Evolutionary conservation across 1,284 basidiomycete species (phyloP).

Genomic region (Heliocybe sulcata): DNA sequence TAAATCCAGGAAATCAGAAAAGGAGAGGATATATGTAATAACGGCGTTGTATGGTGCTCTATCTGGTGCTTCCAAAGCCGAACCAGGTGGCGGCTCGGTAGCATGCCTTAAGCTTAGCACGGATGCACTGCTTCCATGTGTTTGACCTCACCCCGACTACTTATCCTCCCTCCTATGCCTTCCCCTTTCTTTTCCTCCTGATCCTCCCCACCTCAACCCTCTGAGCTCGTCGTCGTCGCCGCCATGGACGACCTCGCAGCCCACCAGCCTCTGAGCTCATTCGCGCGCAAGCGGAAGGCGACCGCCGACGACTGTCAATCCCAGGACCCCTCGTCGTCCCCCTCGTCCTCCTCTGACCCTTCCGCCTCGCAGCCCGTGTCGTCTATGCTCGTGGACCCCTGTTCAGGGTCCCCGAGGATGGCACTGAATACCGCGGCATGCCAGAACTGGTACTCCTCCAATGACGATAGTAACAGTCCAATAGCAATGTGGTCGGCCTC

Average conservation of each 20-base stretch:
- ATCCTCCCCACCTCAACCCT: constrained; percentile 10
- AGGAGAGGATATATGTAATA: neutral
- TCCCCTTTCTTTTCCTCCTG: neutral
- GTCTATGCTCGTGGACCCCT: constrained; percentile 5
- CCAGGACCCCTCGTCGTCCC: constrained; percentile 13
- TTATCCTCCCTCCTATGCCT: constrained; percentile 1
- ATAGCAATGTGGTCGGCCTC: constrained; percentile 4
- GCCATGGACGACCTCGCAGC: constrained; percentile 41
- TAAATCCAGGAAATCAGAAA: neutral
- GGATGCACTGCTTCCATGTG: constrained; percentile 3
- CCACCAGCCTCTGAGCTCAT: constrained; percentile 27
- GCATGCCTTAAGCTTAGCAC: neutral
- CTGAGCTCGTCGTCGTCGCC: constrained; percentile 15
- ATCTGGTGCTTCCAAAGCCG: neutral
- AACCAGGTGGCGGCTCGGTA: neutral
- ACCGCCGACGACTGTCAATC: constrained; percentile 33
- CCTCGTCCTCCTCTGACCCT: constrained; percentile 20
- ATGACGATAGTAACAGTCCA: neutral
- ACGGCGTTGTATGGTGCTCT: neutral
- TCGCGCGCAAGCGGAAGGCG: constrained; percentile 48
- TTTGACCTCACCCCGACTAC: neutral
- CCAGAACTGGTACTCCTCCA: neutral
- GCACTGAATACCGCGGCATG: neutral
- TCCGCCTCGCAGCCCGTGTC: constrained; percentile 9
- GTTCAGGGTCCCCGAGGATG: neutral